Evolutionary conservation across 768 basidiomycete species (phyloP).

Genomic region (Leccinum broughii): DNA sequence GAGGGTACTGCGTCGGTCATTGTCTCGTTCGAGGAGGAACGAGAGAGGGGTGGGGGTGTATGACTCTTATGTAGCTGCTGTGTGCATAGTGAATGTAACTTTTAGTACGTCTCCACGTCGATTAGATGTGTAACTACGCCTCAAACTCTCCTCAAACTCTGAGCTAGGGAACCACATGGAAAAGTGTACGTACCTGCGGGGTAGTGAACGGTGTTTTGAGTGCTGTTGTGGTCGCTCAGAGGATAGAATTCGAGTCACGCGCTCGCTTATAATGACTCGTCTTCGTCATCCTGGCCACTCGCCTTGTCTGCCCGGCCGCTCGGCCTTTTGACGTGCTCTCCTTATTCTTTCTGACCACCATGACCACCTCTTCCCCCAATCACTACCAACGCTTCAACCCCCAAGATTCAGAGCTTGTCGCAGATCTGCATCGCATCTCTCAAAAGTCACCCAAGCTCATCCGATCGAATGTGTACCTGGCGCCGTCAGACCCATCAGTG

Average conservation of each 20-base stretch:
- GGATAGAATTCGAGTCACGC: slow-evolving; percentile 5
- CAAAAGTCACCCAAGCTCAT: slow-evolving; percentile 64
- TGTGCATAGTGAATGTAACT: too few species aligned
- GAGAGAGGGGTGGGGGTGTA: neutral
- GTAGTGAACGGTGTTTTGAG: too few species aligned
- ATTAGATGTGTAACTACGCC: too few species aligned
- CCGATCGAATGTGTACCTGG: slow-evolving; percentile 53
- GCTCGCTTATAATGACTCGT: neutral
- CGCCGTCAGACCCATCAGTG: slow-evolving; percentile 56
- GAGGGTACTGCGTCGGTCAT: too few species aligned
- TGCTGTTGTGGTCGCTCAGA: too few species aligned
- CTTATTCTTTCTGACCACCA: neutral
- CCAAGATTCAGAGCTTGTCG: slow-evolving; percentile 62
- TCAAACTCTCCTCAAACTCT: too few species aligned
- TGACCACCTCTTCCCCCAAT: neutral
- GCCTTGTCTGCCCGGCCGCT: slow-evolving; percentile 7
- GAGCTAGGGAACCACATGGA: too few species aligned
- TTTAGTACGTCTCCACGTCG: too few species aligned
- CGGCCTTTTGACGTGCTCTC: slow-evolving; percentile 5
- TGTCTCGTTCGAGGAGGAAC: neutral
- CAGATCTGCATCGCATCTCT: slow-evolving; percentile 51
- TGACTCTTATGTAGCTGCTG: too few species aligned
- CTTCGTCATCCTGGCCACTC: slow-evolving; percentile 4
- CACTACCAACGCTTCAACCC: slow-evolving; percentile 18
- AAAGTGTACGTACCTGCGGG: too few species aligned